phyloP scores from a whole-genome alignment of 2,329 filamentous ascomycete genomes.

The Pseudogymnoascus sp. region DNA sequence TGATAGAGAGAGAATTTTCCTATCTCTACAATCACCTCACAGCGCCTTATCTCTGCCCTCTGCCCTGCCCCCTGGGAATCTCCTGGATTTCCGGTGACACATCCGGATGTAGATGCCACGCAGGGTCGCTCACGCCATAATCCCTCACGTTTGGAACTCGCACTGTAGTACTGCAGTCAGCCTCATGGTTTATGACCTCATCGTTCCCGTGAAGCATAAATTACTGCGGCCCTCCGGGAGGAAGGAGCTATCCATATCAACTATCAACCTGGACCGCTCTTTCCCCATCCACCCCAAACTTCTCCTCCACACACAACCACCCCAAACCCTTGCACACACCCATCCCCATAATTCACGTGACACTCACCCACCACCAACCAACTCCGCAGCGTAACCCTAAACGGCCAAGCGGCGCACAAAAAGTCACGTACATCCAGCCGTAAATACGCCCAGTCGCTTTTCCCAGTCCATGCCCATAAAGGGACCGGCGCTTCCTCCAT shows the following conservation, averaged over 20 bases:
- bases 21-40: background rate
- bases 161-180: background rate
- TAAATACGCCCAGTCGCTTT: background rate
- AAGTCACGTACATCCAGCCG: background rate
- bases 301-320: background rate
- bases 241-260: background rate
- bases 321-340: background rate
- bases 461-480: background rate
- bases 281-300: background rate
- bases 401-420: background rate
- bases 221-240: background rate
- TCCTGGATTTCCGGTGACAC: background rate
- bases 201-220: background rate
- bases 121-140: background rate
- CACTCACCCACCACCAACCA: background rate
- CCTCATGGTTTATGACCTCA: background rate
- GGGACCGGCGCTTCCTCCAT: background rate
- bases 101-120: background rate
- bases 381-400: background rate
- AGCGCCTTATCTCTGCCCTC: background rate
- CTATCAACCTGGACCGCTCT: background rate
- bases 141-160: background rate
- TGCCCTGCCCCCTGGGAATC: background rate
- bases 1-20: background rate
- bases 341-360: background rate